Conservation (phyloP, 1,139 yeast species). For the Suhomyces atakaporum region DNA sequence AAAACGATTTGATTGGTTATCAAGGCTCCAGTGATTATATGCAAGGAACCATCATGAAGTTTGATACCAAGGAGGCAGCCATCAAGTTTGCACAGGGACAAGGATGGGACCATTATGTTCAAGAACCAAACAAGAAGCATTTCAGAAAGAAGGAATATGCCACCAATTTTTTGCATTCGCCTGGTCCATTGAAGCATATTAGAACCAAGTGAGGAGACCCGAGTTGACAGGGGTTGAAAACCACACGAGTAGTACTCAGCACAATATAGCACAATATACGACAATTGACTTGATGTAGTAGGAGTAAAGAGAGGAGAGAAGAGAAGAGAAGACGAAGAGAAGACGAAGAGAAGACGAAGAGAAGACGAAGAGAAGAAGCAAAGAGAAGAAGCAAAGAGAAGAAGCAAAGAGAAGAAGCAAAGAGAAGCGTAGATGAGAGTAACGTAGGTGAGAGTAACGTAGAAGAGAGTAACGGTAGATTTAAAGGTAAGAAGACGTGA, state of each 20-base stretch:
- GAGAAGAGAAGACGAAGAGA: background rate
- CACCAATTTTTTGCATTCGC: conserved; percentile 66
- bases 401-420: no score
- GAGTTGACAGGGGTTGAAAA: no score
- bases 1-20: conserved; percentile 85
- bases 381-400: no score
- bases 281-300: no score
- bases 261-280: no score
- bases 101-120: conserved; percentile 83
- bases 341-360: background rate
- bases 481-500: background rate
- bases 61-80: conserved; percentile 76
- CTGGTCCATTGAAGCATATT: conserved; percentile 76
- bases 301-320: background rate
- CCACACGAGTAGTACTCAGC: no score
- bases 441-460: background rate
- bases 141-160: conserved; percentile 79
- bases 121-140: conserved; percentile 75
- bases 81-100: conserved; percentile 78
- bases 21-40: conserved; percentile 79
- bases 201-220: conserved; percentile 63
- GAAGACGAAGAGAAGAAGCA: no score
- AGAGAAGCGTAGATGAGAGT: no score
- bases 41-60: conserved; percentile 83
- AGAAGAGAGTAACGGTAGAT: background rate